Percentiles rank a stretch among this genome's conserved stretches.
These are phyloP conservation scores for Mucor circinelloides DNA, from an alignment of 371 early-diverging fungal genomes.

Conservation along the genomic window DNA sequence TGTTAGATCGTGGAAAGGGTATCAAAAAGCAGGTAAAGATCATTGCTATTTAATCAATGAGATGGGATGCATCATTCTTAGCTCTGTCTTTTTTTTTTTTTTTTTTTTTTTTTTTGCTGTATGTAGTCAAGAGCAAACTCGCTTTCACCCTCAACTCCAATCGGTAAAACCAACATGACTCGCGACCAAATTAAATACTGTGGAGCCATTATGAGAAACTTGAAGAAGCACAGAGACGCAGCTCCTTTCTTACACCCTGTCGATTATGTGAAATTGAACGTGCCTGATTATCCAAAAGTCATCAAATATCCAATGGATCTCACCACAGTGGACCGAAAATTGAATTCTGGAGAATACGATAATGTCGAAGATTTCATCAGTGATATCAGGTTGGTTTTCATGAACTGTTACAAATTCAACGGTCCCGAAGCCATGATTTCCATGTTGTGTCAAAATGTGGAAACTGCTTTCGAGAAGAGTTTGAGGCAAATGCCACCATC, in stretches of 20 bases:
- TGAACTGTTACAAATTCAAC: slow-evolving; percentile 94
- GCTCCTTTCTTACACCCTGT: slow-evolving; percentile 92
- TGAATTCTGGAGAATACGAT: slow-evolving; percentile 73
- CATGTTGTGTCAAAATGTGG: slow-evolving; percentile 72
- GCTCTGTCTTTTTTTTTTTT: too few species aligned
- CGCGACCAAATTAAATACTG: slow-evolving; percentile 84
- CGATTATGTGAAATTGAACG: slow-evolving; percentile 86
- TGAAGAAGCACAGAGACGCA: slow-evolving; percentile 77
- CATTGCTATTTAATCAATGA: neutral
- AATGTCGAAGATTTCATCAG: slow-evolving; percentile 69
- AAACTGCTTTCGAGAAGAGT: slow-evolving; percentile 72
- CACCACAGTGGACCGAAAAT: slow-evolving; percentile 87
- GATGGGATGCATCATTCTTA: neutral
- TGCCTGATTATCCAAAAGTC: slow-evolving; percentile 94
- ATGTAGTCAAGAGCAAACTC: slow-evolving; percentile 24
- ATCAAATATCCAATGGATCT: slow-evolving; percentile 99
- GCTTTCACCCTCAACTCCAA: slow-evolving; percentile 30
- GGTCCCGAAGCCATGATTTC: slow-evolving; percentile 79
- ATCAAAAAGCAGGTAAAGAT: slow-evolving; percentile 22
- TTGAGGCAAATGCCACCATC: slow-evolving; percentile 70
- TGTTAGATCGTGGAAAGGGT: slow-evolving; percentile 25
- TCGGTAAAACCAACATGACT: slow-evolving; percentile 56
- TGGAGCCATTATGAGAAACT: slow-evolving; percentile 68
- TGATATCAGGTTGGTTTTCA: slow-evolving; percentile 80
- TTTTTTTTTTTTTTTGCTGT: too few species aligned